A percentile compares a stretch with the other conserved stretches of the same genome.
These are phyloP conservation scores for Leptographium lundbergii DNA, from an alignment of 2,329 filamentous ascomycete species.

Conservation along the genomic window DNA sequence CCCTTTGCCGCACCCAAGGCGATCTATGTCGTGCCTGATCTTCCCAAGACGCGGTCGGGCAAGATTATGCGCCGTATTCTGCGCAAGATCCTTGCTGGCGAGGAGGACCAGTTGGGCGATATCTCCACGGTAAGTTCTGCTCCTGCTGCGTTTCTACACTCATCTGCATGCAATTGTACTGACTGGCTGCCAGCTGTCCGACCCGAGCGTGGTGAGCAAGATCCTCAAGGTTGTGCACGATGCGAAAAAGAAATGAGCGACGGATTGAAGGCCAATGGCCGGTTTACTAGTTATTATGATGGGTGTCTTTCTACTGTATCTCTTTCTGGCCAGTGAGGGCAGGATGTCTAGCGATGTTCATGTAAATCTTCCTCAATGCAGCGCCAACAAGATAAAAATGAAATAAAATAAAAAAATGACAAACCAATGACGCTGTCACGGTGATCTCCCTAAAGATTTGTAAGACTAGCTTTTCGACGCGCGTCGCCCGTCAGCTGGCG, in stretches of 20 bases:
- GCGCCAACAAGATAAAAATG: neutral
- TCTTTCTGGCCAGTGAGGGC: neutral
- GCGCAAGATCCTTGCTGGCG: constrained; percentile 91
- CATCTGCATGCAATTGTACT: neutral
- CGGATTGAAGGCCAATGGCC: neutral
- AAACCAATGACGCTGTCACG: neutral
- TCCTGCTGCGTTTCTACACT: neutral
- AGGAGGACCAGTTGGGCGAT: constrained; percentile 94
- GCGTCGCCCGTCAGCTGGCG: neutral
- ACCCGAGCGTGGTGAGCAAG: constrained; percentile 77
- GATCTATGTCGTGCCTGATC: constrained; percentile 79
- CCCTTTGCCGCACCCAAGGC: constrained; percentile 95
- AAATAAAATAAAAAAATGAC: neutral
- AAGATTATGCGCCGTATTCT: constrained; percentile 99
- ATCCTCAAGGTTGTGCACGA: constrained; percentile 76
- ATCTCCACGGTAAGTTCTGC: constrained; percentile 63
- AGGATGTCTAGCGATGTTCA: neutral
- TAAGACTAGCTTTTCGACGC: neutral
- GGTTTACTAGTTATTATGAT: neutral
- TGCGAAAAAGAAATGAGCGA: constrained; percentile 34
- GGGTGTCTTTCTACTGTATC: neutral
- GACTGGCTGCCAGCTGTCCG: constrained; percentile 51
- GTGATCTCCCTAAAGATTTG: neutral
- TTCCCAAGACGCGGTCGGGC: constrained; percentile 92
- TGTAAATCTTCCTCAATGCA: neutral